Conservation (phyloP, 2,329 filamentous ascomycete species). For the Penicillium sp. region DNA sequence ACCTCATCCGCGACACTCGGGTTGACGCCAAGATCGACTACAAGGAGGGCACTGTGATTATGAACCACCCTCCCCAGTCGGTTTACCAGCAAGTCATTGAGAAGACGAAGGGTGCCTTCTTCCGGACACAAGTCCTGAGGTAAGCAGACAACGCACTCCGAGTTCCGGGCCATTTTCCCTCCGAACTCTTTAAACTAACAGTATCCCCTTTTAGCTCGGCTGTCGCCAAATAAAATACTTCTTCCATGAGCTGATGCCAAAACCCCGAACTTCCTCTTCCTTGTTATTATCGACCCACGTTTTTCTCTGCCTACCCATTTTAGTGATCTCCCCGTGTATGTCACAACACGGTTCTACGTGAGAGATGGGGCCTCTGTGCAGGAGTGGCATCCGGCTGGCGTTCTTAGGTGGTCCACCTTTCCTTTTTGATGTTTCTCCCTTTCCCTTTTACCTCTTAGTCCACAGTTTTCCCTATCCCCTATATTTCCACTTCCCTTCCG, state of each 20-base stretch:
- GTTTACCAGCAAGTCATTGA: slow-evolving; percentile 99
- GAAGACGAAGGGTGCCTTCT: slow-evolving; percentile 98
- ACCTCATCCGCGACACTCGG: slow-evolving; percentile 94
- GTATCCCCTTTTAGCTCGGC: slow-evolving; percentile 42
- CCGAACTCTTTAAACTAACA: slow-evolving; percentile 9
- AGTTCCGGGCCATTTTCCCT: background rate
- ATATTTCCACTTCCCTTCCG: slow-evolving; percentile 21
- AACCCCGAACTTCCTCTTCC: slow-evolving; percentile 31
- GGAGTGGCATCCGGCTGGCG: slow-evolving; percentile 47
- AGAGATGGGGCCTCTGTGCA: slow-evolving; percentile 39
- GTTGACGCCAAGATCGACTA: slow-evolving; percentile 99
- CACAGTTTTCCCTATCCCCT: slow-evolving; percentile 29
- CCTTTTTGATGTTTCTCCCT: slow-evolving; percentile 25
- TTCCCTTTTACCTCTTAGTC: slow-evolving; percentile 27
- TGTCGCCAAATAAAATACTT: slow-evolving; percentile 51
- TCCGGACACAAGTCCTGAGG: slow-evolving; percentile 92
- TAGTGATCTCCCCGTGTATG: slow-evolving; percentile 36
- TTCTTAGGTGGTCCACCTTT: slow-evolving; percentile 43
- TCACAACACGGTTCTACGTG: slow-evolving; percentile 34
- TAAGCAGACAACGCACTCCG: slow-evolving; percentile 18
- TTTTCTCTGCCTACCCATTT: slow-evolving; percentile 34
- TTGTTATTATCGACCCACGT: slow-evolving; percentile 34
- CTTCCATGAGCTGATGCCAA: slow-evolving; percentile 29
- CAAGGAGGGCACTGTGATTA: slow-evolving; percentile 96
- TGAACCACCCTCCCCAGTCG: slow-evolving; percentile 98